Percentiles rank a stretch among this genome's conserved stretches.
Evolutionary conservation across 2,329 filamentous ascomycete genomes (phyloP).

Genomic region (Phialemonium atrogriseum): DNA sequence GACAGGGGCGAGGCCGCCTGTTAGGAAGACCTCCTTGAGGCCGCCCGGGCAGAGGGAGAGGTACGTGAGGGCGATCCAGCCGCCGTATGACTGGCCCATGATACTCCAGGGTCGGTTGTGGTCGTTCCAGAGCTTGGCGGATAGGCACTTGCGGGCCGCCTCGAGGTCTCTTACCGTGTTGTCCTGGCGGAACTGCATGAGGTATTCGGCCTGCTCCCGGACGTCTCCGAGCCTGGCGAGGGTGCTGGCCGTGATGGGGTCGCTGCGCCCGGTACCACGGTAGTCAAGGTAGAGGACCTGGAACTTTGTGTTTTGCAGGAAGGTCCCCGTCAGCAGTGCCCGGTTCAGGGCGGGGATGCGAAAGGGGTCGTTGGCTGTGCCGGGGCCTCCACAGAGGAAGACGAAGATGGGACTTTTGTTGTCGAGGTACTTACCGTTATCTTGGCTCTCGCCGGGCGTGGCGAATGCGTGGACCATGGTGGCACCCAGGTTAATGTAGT

Average conservation of each 20-base stretch:
- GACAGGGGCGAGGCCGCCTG: constrained; percentile 60
- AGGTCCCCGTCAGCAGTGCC: too few relatives aligned
- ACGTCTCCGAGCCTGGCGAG: constrained; percentile 48
- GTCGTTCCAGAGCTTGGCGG: constrained; percentile 24
- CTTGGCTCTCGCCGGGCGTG: too few relatives aligned
- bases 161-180: constrained; percentile 68
- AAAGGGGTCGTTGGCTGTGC: constrained; percentile 34
- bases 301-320: constrained; percentile 58
- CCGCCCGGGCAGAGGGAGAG: constrained; percentile 57
- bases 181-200: constrained; percentile 62
- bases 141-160: constrained; percentile 55
- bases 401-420: constrained; percentile 27
- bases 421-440: too few relatives aligned
- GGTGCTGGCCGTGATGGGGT: constrained; percentile 50
- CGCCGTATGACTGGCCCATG: constrained; percentile 66
- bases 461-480: too few relatives aligned
- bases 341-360: constrained; percentile 34
- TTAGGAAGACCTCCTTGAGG: constrained; percentile 54
- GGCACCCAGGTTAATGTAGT: too few relatives aligned
- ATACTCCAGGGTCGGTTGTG: constrained; percentile 59
- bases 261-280: constrained; percentile 61
- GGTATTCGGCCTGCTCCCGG: constrained; percentile 51
- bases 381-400: constrained; percentile 63
- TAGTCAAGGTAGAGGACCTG: constrained; percentile 63
- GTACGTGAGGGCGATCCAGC: constrained; percentile 64